Evolutionary conservation across 179 eudicot genomes (phyloP).

Genomic region (Nepenthes alata): DNA sequence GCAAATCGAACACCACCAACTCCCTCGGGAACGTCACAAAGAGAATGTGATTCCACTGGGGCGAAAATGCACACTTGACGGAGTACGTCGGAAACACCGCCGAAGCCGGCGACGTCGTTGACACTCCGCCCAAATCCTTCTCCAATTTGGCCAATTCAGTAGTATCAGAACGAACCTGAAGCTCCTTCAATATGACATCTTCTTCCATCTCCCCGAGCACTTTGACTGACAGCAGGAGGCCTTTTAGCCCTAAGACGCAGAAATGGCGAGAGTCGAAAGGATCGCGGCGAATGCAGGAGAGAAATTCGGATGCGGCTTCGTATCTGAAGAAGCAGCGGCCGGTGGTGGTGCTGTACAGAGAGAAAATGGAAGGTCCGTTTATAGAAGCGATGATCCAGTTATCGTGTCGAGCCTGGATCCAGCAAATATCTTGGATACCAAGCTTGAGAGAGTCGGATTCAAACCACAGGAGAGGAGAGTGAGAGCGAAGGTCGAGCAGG

Average conservation of each 20-base stretch:
- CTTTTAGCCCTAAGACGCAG: slow-evolving; percentile 60
- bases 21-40: slow-evolving; percentile 83
- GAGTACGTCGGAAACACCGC: slow-evolving; percentile 56
- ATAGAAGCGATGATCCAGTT: slow-evolving; percentile 57
- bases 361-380: slow-evolving; percentile 56
- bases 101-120: slow-evolving; percentile 40
- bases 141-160: slow-evolving; percentile 61
- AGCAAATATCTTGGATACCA: slow-evolving; percentile 79
- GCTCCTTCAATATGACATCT: slow-evolving; percentile 50
- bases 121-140: slow-evolving; percentile 32
- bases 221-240: slow-evolving; percentile 44
- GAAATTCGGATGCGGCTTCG: slow-evolving; percentile 57
- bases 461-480: slow-evolving; percentile 29
- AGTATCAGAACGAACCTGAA: slow-evolving; percentile 37
- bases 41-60: slow-evolving; percentile 72
- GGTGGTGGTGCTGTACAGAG: slow-evolving; percentile 43
- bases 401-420: slow-evolving; percentile 62
- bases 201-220: slow-evolving; percentile 46
- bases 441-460: slow-evolving; percentile 21
- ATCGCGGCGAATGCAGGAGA: slow-evolving; percentile 69
- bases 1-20: slow-evolving; percentile 78
- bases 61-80: slow-evolving; percentile 66
- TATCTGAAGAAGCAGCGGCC: slow-evolving; percentile 70
- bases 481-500: slow-evolving; percentile 43
- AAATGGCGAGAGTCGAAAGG: slow-evolving; percentile 75